Percentiles rank a stretch among this genome's conserved stretches.
Evolutionary conservation across 1,284 basidiomycete genomes (phyloP).

Genomic region (Ceratobasidium sp.): DNA sequence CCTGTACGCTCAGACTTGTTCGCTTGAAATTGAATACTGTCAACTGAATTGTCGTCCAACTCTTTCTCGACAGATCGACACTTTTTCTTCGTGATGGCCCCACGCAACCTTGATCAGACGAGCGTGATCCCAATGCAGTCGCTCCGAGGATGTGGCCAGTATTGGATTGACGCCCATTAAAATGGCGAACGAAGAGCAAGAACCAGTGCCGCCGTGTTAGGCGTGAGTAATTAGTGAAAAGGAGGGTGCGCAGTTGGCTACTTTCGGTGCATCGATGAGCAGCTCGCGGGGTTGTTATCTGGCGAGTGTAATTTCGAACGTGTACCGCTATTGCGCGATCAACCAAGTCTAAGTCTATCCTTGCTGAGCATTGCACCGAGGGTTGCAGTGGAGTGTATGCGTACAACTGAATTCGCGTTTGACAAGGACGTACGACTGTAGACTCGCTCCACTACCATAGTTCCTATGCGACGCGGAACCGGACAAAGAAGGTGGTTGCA

Average conservation of each 20-base stretch:
- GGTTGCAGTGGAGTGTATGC: not conserved
- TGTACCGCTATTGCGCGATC: slow-evolving; percentile 10
- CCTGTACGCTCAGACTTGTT: not conserved
- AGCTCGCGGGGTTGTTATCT: not conserved
- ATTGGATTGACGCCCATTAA: not conserved
- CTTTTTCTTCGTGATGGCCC: not conserved
- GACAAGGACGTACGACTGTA: not conserved
- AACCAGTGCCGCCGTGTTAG: slow-evolving; percentile 4
- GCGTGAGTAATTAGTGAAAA: not conserved
- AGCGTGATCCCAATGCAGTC: not conserved
- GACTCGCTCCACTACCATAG: too few species aligned
- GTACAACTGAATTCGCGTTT: not conserved
- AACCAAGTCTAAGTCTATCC: slow-evolving; percentile 4
- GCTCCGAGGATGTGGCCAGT: not conserved
- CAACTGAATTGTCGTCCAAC: not conserved
- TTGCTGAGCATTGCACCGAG: not conserved
- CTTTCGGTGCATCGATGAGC: slow-evolving; percentile 14
- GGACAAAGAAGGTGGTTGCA: not conserved
- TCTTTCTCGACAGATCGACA: not conserved
- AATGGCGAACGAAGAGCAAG: slow-evolving; percentile 15
- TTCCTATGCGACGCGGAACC: not conserved
- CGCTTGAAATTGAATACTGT: not conserved
- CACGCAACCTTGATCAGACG: not conserved
- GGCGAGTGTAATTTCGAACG: not conserved
- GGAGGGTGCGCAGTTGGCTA: not conserved